Evolutionary conservation across 257 asterid genomes (phyloP).

Genomic region (Rehmannia glutinosa): DNA sequence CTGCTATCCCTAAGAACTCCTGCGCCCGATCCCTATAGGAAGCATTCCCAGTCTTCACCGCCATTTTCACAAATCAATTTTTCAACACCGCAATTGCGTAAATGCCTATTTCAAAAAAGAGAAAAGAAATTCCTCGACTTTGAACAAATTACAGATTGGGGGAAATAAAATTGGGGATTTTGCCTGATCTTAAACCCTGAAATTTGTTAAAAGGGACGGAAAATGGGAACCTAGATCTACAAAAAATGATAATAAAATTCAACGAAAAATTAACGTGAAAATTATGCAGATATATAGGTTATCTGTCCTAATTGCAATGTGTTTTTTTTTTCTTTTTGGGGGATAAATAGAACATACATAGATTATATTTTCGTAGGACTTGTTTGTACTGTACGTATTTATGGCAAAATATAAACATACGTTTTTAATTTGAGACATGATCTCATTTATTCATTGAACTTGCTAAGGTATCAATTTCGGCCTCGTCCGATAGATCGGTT

Average conservation of each 20-base stretch:
- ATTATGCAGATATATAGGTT: not conserved
- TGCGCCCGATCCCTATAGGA: constrained; percentile 90
- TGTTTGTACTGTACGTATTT: no score
- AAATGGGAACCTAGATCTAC: constrained; percentile 7
- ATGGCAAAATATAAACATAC: no score
- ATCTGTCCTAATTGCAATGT: not conserved
- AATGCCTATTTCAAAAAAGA: not conserved
- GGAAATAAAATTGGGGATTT: not conserved
- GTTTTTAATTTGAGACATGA: no score
- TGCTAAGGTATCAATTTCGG: no score
- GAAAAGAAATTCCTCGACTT: not conserved
- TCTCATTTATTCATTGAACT: no score
- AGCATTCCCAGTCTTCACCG: constrained; percentile 52
- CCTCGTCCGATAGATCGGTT: no score
- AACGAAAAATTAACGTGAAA: not conserved
- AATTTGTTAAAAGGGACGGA: not conserved
- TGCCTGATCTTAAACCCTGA: constrained; percentile 22
- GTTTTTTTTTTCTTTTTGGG: no score
- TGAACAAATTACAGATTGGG: constrained; percentile 10
- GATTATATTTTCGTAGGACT: not conserved
- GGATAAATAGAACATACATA: not conserved
- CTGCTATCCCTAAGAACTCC: constrained; percentile 70
- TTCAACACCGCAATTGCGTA: constrained; percentile 4
- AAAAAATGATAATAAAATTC: no score
- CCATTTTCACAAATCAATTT: constrained; percentile 32